phyloP scores from a whole-genome alignment of 2,329 filamentous ascomycete species.

The Botrytis deweyae region DNA sequence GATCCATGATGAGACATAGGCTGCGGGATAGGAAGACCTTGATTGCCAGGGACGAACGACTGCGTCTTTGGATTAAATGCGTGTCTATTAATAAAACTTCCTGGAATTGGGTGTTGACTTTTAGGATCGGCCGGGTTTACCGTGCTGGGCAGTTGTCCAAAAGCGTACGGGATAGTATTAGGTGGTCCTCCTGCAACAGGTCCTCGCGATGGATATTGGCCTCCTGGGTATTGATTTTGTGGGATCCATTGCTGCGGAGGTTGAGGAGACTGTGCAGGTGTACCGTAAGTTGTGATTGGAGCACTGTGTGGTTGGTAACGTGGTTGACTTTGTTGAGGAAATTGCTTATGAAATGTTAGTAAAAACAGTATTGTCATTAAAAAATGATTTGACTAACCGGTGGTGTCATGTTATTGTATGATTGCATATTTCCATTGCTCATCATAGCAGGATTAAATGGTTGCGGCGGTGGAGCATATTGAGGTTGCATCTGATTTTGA shows the following conservation, averaged over 20 bases:
- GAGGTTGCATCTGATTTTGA: slow-evolving; percentile 39
- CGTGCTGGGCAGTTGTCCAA: slow-evolving; percentile 73
- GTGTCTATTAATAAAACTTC: slow-evolving; percentile 73
- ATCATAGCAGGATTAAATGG: slow-evolving; percentile 37
- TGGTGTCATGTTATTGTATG: slow-evolving; percentile 33
- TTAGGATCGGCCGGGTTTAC: slow-evolving; percentile 69
- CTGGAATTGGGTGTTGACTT: slow-evolving; percentile 78
- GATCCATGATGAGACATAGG: slow-evolving; percentile 38
- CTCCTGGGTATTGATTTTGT: slow-evolving; percentile 33
- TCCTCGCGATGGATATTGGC: slow-evolving; percentile 36
- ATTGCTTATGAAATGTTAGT: slow-evolving; percentile 34
- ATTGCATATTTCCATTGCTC: slow-evolving; percentile 44
- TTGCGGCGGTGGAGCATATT: slow-evolving; percentile 43
- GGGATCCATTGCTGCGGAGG: slow-evolving; percentile 37
- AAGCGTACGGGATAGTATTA: slow-evolving; percentile 63
- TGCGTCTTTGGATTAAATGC: slow-evolving; percentile 94
- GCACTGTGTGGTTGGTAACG: slow-evolving; percentile 39
- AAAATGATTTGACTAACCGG: slow-evolving; percentile 30
- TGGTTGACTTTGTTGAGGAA: slow-evolving; percentile 34
- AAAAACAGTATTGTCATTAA: neutral
- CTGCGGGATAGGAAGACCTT: slow-evolving; percentile 49
- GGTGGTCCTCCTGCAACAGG: slow-evolving; percentile 32
- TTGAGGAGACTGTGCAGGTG: slow-evolving; percentile 38
- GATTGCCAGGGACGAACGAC: slow-evolving; percentile 75
- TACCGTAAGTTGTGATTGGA: slow-evolving; percentile 38